phyloP scores from a whole-genome alignment of 371 early-diverging fungal species.

The Rhizopus delemar region DNA sequence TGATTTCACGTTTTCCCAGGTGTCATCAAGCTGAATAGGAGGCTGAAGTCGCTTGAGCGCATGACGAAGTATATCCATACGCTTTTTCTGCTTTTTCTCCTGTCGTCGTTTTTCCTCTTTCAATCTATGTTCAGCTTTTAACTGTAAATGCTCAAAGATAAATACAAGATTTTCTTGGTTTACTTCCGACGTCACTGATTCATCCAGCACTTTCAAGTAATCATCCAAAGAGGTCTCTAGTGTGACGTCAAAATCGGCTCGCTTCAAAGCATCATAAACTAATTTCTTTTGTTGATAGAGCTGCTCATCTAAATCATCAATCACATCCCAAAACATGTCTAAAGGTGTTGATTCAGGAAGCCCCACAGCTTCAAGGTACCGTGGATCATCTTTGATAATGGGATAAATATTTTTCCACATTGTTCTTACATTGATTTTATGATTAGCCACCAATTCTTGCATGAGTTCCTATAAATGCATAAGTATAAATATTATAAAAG shows the following conservation, averaged over 20 bases:
- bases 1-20: conserved; percentile 71
- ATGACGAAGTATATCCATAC: conserved; percentile 74
- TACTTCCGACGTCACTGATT: conserved; percentile 13
- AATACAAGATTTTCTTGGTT: conserved; percentile 27
- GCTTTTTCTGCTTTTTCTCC: conserved; percentile 67
- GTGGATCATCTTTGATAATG: conserved; percentile 66
- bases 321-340: conserved; percentile 89
- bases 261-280: conserved; percentile 60
- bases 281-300: conserved; percentile 70
- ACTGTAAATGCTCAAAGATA: conserved; percentile 36
- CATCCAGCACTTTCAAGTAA: conserved; percentile 29
- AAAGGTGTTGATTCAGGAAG: conserved; percentile 84
- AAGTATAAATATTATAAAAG: not conserved
- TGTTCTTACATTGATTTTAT: conserved; percentile 66
- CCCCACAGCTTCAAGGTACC: conserved; percentile 77
- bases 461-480: conserved; percentile 52
- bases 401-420: conserved; percentile 88
- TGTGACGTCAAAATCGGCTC: conserved; percentile 50
- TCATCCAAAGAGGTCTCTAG: conserved; percentile 54
- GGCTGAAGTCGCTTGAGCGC: conserved; percentile 67
- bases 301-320: conserved; percentile 79
- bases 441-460: conserved; percentile 52
- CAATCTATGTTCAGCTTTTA: conserved; percentile 59
- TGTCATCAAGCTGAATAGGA: conserved; percentile 55
- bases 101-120: conserved; percentile 78